These are phyloP conservation scores for Colletotrichum cuscutae DNA, from an alignment of 2,329 filamentous ascomycete genomes.

Conservation along the genomic window DNA sequence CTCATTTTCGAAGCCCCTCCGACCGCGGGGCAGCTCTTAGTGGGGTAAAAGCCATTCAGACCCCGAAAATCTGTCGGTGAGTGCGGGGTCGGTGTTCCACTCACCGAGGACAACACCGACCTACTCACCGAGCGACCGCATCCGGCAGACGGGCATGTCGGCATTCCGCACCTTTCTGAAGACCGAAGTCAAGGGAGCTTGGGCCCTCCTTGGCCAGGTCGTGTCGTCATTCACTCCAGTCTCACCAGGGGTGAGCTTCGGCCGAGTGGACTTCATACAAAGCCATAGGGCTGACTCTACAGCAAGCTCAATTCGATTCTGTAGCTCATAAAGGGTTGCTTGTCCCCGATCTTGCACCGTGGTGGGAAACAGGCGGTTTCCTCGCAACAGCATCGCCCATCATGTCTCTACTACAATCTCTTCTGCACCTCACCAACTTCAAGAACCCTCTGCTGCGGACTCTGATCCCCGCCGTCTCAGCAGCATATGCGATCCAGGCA, in stretches of 20 bases:
- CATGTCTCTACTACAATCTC: constrained; percentile 51
- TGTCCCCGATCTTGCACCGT: background rate
- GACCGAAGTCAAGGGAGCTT: constrained; percentile 9
- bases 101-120: background rate
- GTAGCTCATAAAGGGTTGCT: background rate
- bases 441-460: constrained; percentile 70
- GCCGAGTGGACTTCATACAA: background rate
- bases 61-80: background rate
- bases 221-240: constrained; percentile 28
- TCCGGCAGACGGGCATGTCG: background rate
- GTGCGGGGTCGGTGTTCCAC: background rate
- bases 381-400: background rate
- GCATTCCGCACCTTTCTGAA: constrained; percentile 4
- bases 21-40: constrained; percentile 24
- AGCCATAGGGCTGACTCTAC: background rate
- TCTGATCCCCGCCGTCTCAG: constrained; percentile 68
- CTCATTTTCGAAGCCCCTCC: constrained; percentile 17
- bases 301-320: background rate
- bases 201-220: constrained; percentile 10
- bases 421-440: constrained; percentile 71
- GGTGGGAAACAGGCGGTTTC: too few relatives aligned
- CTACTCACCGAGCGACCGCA: background rate
- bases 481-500: constrained; percentile 72
- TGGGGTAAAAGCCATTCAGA: background rate
- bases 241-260: background rate